Percentiles rank a stretch among this genome's conserved stretches.
Evolutionary conservation across 2,329 filamentous ascomycete genomes (phyloP).

Genomic region (Alternaria arbusti): DNA sequence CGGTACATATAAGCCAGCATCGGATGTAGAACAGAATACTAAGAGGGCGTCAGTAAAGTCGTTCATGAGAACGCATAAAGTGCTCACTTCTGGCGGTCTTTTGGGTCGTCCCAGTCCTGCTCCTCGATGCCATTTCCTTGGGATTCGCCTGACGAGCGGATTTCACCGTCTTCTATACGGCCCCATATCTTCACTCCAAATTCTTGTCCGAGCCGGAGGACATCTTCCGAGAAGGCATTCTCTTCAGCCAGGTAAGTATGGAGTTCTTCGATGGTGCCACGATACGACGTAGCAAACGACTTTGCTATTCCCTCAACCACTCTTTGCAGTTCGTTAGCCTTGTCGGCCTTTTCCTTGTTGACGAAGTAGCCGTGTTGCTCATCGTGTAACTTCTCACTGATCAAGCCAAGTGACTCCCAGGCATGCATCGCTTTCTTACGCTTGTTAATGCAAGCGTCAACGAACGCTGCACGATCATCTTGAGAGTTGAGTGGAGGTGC

Average conservation of each 20-base stretch:
- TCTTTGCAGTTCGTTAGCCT: constrained; percentile 10
- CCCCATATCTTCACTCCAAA: constrained; percentile 17
- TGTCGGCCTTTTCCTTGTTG: neutral
- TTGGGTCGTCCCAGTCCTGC: constrained; percentile 7
- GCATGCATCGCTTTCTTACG: constrained; percentile 2
- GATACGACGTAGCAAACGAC: neutral
- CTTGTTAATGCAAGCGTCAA: constrained; percentile 13
- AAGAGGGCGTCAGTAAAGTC: neutral
- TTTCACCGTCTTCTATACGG: neutral
- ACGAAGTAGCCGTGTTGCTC: constrained; percentile 7
- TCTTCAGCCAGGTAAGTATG: constrained; percentile 4
- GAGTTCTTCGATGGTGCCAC: neutral
- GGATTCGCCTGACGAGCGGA: neutral
- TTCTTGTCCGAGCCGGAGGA: neutral
- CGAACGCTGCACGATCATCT: constrained; percentile 10
- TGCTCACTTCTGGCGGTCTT: constrained; percentile 10
- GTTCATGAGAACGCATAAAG: too few relatives aligned
- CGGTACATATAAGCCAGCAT: constrained; percentile 16
- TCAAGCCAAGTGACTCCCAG: constrained; percentile 13
- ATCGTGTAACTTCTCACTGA: neutral
- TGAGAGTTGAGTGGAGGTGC: constrained; percentile 3
- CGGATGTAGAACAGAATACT: constrained; percentile 20
- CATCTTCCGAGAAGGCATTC: constrained; percentile 2
- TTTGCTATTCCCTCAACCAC: constrained; percentile 14
- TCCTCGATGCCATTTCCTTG: constrained; percentile 1